Percentiles rank a stretch among this genome's conserved stretches.
Evolutionary conservation across 2,329 filamentous ascomycete species (phyloP).

Genomic region (Setomelanomma holmii): DNA sequence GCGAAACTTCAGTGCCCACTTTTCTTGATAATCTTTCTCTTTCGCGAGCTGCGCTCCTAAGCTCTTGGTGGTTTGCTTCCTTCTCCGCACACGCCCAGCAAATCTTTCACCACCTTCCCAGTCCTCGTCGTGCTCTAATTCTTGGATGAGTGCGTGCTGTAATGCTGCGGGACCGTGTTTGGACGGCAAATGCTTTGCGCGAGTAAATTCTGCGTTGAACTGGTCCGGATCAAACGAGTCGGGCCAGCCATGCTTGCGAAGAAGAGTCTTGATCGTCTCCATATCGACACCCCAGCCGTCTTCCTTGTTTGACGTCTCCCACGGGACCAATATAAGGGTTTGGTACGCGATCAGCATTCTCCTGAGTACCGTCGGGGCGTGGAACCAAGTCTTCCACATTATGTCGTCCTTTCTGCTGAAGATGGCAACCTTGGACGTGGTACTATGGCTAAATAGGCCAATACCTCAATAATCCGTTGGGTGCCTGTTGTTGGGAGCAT

Average conservation of each 20-base stretch:
- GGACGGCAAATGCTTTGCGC: constrained; percentile 9
- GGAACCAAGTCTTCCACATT: constrained; percentile 4
- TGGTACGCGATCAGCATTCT: constrained; percentile 15
- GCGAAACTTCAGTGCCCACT: constrained; percentile 1
- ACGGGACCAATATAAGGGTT: constrained; percentile 15
- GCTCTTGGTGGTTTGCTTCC: background rate
- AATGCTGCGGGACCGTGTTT: constrained; percentile 7
- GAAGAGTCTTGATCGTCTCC: constrained; percentile 2
- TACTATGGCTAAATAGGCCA: background rate
- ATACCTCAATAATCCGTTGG: background rate
- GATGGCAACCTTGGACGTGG: background rate
- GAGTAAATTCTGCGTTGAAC: constrained; percentile 21
- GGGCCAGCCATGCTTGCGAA: constrained; percentile 18
- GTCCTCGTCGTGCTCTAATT: constrained; percentile 1
- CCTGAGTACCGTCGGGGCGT: constrained; percentile 13
- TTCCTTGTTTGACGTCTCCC: constrained; percentile 16
- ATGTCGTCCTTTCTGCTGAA: background rate
- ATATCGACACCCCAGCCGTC: constrained; percentile 6
- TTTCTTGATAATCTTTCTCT: background rate
- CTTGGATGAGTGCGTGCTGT: constrained; percentile 1
- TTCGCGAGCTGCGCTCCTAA: background rate
- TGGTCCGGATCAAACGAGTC: constrained; percentile 6
- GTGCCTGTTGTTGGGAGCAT: background rate
- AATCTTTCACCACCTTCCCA: background rate
- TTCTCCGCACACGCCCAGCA: background rate